Evolutionary conservation across 306 rosid species (phyloP).

Genomic region (Dryas octopetala): DNA sequence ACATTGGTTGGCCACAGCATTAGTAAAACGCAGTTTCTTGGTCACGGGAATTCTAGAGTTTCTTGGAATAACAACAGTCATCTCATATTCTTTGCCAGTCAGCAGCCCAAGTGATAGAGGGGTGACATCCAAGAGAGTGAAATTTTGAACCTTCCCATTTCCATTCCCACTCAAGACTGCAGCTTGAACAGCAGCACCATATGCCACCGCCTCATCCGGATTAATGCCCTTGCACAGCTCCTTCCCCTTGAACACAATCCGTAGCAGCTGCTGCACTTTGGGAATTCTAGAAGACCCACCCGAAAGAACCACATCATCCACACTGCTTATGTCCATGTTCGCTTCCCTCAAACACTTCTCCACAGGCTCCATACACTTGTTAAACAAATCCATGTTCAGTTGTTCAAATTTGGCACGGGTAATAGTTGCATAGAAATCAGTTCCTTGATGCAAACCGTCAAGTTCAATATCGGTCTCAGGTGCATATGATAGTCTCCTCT

Average conservation of each 20-base stretch:
- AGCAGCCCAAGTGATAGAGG: conserved; percentile 1
- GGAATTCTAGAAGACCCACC: conserved; percentile 7
- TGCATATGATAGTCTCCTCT: conserved; percentile 9
- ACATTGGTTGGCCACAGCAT: no score
- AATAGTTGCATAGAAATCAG: not conserved
- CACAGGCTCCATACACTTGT: not conserved
- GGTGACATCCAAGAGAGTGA: not conserved
- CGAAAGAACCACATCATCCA: not conserved
- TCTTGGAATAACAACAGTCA: not conserved
- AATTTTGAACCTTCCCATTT: not conserved
- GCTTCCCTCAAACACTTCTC: conserved; percentile 6
- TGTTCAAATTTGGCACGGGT: no score
- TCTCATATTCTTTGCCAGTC: not conserved
- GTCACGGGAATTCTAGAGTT: not conserved
- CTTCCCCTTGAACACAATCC: not conserved
- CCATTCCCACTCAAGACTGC: conserved; percentile 5
- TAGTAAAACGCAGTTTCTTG: no score
- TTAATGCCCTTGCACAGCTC: not conserved
- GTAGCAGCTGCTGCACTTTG: not conserved
- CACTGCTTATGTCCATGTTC: not conserved
- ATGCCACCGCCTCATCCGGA: not conserved
- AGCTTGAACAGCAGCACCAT: conserved; percentile 13
- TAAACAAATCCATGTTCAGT: not conserved
- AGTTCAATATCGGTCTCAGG: not conserved
- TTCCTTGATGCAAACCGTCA: not conserved